Conservation (phyloP, 2,329 filamentous ascomycete species). For the Colletotrichum viniferum region DNA sequence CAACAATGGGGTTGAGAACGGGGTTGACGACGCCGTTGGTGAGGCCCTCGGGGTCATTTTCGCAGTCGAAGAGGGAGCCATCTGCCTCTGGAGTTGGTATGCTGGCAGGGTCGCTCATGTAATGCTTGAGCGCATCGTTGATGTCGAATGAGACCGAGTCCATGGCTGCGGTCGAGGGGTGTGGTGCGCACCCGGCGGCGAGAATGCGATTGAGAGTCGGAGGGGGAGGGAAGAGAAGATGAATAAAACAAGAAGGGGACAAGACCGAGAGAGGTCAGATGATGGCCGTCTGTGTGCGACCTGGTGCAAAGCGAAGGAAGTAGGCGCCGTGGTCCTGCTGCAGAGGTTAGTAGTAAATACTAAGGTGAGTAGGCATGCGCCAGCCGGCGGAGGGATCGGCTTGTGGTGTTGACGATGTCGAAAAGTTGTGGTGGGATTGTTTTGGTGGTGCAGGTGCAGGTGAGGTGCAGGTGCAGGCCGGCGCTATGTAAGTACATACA, state of each 20-base stretch:
- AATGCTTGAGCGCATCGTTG: slow-evolving; percentile 94
- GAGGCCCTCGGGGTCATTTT: slow-evolving; percentile 86
- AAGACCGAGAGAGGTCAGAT: background rate
- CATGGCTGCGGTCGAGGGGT: slow-evolving; percentile 50
- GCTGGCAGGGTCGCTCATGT: slow-evolving; percentile 88
- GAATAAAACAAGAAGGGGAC: background rate
- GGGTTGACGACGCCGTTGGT: slow-evolving; percentile 80
- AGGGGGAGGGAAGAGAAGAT: background rate
- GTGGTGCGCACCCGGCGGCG: slow-evolving; percentile 11
- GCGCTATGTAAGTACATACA: background rate
- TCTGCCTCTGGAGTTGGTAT: slow-evolving; percentile 89
- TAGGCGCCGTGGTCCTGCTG: background rate
- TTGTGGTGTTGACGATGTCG: slow-evolving; percentile 7
- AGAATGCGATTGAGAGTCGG: slow-evolving; percentile 9
- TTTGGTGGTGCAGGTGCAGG: background rate
- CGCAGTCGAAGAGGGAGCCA: slow-evolving; percentile 83
- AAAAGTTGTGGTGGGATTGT: background rate
- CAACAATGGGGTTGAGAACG: slow-evolving; percentile 89
- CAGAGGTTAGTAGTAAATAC: background rate
- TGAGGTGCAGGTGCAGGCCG: background rate
- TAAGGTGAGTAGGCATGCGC: background rate
- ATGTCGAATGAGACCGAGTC: slow-evolving; percentile 89
- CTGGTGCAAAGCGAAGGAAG: background rate
- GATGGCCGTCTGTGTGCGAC: background rate
- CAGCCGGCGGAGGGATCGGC: background rate